Percentiles rank a stretch among this genome's conserved stretches.
These are phyloP conservation scores for Arachis stenosperma DNA, from an alignment of 306 rosid genomes.

Conservation along the genomic window DNA sequence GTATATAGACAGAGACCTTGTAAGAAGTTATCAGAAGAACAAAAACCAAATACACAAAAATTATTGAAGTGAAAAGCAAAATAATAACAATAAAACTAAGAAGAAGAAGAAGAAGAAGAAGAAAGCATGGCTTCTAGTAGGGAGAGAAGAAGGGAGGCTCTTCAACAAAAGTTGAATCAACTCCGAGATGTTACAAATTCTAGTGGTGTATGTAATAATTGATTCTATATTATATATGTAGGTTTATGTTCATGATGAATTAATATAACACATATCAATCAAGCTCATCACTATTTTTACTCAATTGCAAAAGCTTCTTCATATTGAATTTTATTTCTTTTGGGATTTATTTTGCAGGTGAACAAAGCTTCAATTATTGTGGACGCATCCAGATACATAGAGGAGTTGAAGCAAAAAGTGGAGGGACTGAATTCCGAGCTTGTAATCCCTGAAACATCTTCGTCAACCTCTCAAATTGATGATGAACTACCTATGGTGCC, in stretches of 20 bases:
- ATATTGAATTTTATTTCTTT: neutral
- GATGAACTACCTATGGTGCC: conserved; percentile 54
- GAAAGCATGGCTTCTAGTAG: conserved; percentile 53
- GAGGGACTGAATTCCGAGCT: conserved; percentile 54
- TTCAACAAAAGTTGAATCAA: conserved; percentile 49
- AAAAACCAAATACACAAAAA: conserved; percentile 19
- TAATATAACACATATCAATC: neutral
- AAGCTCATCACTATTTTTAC: neutral
- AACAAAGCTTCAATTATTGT: conserved; percentile 69
- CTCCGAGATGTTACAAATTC: conserved; percentile 76
- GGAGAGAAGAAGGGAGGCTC: conserved; percentile 52
- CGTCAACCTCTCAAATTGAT: conserved; percentile 33
- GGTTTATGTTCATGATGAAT: neutral
- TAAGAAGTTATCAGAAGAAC: neutral
- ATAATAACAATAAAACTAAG: neutral
- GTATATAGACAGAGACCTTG: neutral
- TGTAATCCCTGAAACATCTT: conserved; percentile 38
- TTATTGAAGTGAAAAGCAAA: conserved; percentile 12
- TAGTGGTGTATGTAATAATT: conserved; percentile 56
- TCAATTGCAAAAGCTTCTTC: conserved; percentile 3
- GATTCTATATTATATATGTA: too few species aligned
- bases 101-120: conserved; percentile 34
- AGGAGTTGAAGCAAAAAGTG: conserved; percentile 68
- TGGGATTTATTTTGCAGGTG: conserved; percentile 41
- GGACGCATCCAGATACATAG: conserved; percentile 70